phyloP scores from a whole-genome alignment of 192 early-diverging fungal genomes.

The Podila horticola region DNA sequence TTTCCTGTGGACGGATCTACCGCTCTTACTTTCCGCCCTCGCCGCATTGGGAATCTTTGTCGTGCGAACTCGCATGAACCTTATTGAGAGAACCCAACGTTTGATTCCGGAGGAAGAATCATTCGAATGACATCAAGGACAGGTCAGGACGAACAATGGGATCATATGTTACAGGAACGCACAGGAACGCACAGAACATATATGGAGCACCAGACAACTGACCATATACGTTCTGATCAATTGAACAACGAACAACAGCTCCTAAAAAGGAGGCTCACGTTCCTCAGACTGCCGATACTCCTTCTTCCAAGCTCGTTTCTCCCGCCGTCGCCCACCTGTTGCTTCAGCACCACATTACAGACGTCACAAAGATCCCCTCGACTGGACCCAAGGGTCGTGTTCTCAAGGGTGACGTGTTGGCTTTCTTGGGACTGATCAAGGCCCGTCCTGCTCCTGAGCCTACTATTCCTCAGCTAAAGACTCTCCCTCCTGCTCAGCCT shows the following conservation, averaged over 20 bases:
- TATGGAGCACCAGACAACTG: too few relatives aligned
- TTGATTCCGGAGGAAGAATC: too few relatives aligned
- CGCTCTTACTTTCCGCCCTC: too few relatives aligned
- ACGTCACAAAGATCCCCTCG: constrained; percentile 58
- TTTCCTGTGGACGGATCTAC: too few relatives aligned
- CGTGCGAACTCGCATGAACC: too few relatives aligned
- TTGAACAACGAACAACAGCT: constrained; percentile 4
- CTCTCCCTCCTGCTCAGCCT: constrained; percentile 34
- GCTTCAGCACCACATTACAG: constrained; percentile 61
- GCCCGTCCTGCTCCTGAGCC: constrained; percentile 59
- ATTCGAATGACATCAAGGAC: too few relatives aligned
- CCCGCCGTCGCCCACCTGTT: constrained; percentile 63
- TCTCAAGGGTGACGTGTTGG: constrained; percentile 81
- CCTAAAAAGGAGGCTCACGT: constrained; percentile 52
- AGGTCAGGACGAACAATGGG: too few relatives aligned
- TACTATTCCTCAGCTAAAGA: constrained; percentile 55
- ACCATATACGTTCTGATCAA: too few relatives aligned
- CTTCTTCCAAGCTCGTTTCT: constrained; percentile 60
- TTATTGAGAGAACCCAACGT: too few relatives aligned
- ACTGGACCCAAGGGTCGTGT: constrained; percentile 75
- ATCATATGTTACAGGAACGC: too few relatives aligned
- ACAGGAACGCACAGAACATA: too few relatives aligned
- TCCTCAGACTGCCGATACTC: constrained; percentile 27
- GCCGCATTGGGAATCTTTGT: too few relatives aligned
- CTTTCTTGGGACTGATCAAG: constrained; percentile 68